Conservation (phyloP, 2,329 filamentous ascomycete species). For the Thelonectria olida region DNA sequence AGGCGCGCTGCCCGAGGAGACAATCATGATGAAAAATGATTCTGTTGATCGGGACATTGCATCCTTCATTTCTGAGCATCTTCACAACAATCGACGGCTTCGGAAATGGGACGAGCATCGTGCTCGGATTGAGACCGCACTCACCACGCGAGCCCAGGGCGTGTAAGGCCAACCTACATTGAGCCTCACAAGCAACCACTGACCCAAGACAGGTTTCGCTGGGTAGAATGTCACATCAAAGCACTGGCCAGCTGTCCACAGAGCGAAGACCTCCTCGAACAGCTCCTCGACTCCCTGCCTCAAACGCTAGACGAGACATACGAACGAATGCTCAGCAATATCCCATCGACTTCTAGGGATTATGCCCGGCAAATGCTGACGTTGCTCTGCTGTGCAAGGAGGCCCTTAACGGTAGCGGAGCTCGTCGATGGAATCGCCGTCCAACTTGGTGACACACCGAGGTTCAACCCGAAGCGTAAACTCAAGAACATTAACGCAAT, state of each 20-base stretch:
- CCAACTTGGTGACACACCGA: background rate
- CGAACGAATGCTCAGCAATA: conserved; percentile 24
- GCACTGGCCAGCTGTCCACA: conserved; percentile 21
- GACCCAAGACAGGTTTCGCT: conserved; percentile 33
- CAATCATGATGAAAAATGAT: conserved; percentile 14
- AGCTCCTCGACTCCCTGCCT: conserved; percentile 40
- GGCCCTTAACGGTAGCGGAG: conserved; percentile 4
- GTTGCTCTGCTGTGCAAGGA: conserved; percentile 11
- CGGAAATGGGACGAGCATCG: conserved; percentile 14
- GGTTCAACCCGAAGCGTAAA: conserved; percentile 14
- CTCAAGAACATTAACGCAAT: conserved; percentile 7
- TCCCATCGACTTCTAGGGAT: background rate
- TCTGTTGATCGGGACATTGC: background rate
- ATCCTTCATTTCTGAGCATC: conserved; percentile 13
- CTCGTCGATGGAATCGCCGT: conserved; percentile 10
- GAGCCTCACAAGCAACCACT: background rate
- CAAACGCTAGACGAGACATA: conserved; percentile 41
- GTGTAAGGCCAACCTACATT: background rate
- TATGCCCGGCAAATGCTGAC: conserved; percentile 7
- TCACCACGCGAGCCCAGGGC: conserved; percentile 10
- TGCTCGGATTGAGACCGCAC: conserved; percentile 7
- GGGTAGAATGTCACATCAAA: conserved; percentile 35
- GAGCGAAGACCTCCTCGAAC: conserved; percentile 23
- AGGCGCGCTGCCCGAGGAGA: conserved; percentile 20
- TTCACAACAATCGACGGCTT: conserved; percentile 12